These are phyloP conservation scores for Buxus sempervirens DNA, from an alignment of 164 flowering plant genomes.

Conservation along the genomic window DNA sequence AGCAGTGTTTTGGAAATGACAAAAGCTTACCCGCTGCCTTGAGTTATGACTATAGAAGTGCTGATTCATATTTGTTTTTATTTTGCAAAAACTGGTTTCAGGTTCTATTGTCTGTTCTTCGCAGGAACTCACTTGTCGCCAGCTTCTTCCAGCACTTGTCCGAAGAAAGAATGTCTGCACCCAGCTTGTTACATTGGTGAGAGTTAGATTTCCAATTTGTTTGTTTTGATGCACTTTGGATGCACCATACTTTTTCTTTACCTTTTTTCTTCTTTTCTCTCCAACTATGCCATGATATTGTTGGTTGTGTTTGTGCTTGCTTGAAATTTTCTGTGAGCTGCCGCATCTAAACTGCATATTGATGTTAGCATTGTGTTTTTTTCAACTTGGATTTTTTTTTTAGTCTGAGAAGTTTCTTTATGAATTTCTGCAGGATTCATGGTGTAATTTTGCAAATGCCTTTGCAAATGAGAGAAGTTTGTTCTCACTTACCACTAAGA, in stretches of 20 bases:
- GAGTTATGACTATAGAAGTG: background rate
- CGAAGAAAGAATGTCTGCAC: constrained; percentile 59
- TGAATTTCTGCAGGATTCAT: constrained; percentile 62
- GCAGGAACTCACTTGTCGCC: constrained; percentile 79
- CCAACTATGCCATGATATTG: background rate
- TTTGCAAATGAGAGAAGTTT: constrained; percentile 62
- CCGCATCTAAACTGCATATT: background rate
- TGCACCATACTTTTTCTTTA: background rate
- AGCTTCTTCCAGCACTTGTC: constrained; percentile 82
- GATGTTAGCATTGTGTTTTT: background rate
- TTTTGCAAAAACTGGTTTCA: background rate
- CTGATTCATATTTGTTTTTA: background rate
- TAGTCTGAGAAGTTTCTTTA: background rate
- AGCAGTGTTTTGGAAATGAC: too few relatives aligned
- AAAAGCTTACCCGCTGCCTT: background rate
- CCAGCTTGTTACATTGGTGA: constrained; percentile 79
- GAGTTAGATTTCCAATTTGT: constrained; percentile 16
- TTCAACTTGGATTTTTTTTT: background rate
- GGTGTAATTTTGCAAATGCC: constrained; percentile 71
- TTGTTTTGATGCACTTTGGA: background rate
- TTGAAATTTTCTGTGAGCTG: background rate
- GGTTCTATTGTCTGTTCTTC: constrained; percentile 7
- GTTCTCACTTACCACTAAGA: constrained; percentile 52
- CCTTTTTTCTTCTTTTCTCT: background rate
- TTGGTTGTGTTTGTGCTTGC: background rate